These are phyloP conservation scores for Dendrobium chrysotoxum DNA, from an alignment of 106 monocot genomes.

Conservation along the genomic window DNA sequence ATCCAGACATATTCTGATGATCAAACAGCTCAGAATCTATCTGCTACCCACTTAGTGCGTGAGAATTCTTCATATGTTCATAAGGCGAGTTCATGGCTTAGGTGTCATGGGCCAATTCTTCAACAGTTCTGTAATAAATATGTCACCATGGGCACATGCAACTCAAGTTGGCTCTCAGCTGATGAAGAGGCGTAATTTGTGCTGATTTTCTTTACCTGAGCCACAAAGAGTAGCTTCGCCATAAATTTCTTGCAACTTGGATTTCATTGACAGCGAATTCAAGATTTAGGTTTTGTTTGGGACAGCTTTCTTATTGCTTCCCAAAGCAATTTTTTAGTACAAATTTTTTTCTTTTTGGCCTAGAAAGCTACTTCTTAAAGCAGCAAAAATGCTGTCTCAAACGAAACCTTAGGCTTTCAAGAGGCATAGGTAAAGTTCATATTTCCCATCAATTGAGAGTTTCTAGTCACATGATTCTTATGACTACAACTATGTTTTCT, in stretches of 20 bases:
- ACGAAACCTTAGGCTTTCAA: too few relatives aligned
- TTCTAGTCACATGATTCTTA: background rate
- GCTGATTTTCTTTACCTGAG: background rate
- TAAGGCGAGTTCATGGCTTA: background rate
- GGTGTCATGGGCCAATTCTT: background rate
- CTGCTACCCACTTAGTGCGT: background rate
- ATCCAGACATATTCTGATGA: constrained; percentile 26
- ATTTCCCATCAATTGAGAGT: background rate
- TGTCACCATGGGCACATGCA: background rate
- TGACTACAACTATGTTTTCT: background rate
- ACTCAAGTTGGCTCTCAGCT: background rate
- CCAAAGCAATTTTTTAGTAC: too few relatives aligned
- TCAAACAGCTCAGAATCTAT: background rate
- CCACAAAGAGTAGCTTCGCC: background rate
- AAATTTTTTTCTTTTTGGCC: too few relatives aligned
- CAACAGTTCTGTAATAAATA: background rate
- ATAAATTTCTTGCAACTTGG: background rate
- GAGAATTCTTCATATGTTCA: background rate
- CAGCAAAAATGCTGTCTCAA: too few relatives aligned
- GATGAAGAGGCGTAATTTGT: background rate
- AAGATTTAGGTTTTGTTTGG: too few relatives aligned
- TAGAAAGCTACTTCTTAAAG: too few relatives aligned
- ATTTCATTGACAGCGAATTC: background rate
- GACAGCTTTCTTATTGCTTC: too few relatives aligned
- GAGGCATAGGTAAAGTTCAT: background rate